Evolutionary conservation across 768 basidiomycete genomes (phyloP).

Genomic region (Mycena kentingensis): DNA sequence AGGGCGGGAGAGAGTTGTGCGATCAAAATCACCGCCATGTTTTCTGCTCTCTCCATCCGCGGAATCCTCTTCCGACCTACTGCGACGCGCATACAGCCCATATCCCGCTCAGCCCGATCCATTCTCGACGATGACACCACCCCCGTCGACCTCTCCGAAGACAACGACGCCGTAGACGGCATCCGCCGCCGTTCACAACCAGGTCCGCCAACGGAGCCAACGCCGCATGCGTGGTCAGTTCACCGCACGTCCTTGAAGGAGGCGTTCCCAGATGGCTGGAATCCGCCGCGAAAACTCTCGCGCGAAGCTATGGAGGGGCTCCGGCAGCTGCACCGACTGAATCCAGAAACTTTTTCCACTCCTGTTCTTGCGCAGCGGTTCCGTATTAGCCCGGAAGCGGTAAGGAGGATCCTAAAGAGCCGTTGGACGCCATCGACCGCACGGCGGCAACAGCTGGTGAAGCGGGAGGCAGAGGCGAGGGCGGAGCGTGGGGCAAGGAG

Average conservation of each 20-base stretch:
- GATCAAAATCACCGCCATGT: too few species aligned
- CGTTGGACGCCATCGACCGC: conserved; percentile 65
- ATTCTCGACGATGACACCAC: conserved; percentile 51
- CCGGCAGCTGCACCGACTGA: conserved; percentile 62
- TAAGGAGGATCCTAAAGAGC: conserved; percentile 76
- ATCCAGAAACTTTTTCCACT: conserved; percentile 66
- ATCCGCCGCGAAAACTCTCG: conserved; percentile 77
- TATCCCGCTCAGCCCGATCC: conserved; percentile 35
- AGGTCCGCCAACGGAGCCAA: conserved; percentile 42
- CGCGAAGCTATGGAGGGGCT: conserved; percentile 84
- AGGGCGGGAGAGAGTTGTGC: not conserved
- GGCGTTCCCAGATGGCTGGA: conserved; percentile 69
- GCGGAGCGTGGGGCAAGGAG: conserved; percentile 26
- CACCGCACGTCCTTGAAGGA: conserved; percentile 56
- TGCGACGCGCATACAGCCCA: too few species aligned
- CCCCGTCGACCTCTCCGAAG: conserved; percentile 52
- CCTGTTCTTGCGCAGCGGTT: conserved; percentile 74
- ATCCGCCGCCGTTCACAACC: conserved; percentile 37
- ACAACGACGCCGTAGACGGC: conserved; percentile 51
- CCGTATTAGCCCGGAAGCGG: conserved; percentile 78
- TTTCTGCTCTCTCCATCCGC: too few species aligned
- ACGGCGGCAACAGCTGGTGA: conserved; percentile 49
- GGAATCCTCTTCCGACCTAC: too few species aligned
- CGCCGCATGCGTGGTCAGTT: conserved; percentile 49
- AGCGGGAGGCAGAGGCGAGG: conserved; percentile 50